These are phyloP conservation scores for Leptographium wingfieldii DNA, from an alignment of 2,329 filamentous ascomycete genomes.

Conservation along the genomic window DNA sequence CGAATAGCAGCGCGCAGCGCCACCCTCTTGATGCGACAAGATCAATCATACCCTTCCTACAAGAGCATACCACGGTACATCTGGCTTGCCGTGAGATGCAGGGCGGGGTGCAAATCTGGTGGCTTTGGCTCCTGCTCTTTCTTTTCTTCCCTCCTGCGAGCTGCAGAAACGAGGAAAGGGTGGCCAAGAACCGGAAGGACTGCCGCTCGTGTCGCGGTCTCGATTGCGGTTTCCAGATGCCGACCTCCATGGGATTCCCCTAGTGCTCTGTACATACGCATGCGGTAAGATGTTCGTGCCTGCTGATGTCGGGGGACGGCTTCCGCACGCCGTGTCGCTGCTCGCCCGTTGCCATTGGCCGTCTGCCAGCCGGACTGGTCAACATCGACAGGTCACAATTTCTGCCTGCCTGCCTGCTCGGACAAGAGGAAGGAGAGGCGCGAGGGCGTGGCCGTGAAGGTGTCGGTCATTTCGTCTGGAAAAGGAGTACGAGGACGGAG, in stretches of 20 bases:
- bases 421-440: neutral
- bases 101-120: neutral
- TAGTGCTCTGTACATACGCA: neutral
- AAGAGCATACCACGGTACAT: neutral
- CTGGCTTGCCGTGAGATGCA: neutral
- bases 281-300: neutral
- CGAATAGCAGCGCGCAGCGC: neutral
- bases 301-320: neutral
- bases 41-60: no score
- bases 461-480: neutral
- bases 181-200: neutral
- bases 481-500: neutral
- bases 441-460: no score
- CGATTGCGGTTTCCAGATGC: no score
- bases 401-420: neutral
- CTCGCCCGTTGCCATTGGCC: neutral
- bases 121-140: neutral
- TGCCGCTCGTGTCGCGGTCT: neutral
- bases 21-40: no score
- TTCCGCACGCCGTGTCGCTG: neutral
- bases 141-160: neutral
- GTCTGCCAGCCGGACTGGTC: neutral
- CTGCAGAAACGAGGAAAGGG: neutral
- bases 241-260: no score
- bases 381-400: neutral